A percentile compares a stretch with the other conserved stretches of the same genome.
Evolutionary conservation across 2,329 filamentous ascomycete genomes (phyloP).

Genomic region (Penicillium hordei): DNA sequence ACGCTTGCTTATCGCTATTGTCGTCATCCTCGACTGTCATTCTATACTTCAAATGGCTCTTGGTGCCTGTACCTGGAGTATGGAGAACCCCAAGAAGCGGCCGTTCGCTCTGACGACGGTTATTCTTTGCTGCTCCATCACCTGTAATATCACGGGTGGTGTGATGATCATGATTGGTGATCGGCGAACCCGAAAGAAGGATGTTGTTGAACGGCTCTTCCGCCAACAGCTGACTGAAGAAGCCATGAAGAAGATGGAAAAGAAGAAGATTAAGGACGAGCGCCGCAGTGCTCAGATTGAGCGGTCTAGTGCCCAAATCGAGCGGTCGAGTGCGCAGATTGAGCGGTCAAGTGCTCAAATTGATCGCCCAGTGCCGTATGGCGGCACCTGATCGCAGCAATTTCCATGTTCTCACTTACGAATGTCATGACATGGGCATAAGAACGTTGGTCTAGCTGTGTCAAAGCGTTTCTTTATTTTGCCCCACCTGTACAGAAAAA

Average conservation of each 20-base stretch:
- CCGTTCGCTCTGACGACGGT: slow-evolving; percentile 73
- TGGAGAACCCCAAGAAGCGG: slow-evolving; percentile 64
- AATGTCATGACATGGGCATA: slow-evolving; percentile 15
- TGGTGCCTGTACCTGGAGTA: slow-evolving; percentile 75
- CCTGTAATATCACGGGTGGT: slow-evolving; percentile 74
- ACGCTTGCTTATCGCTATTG: slow-evolving; percentile 70
- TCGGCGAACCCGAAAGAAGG: slow-evolving; percentile 76
- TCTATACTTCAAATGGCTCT: slow-evolving; percentile 77
- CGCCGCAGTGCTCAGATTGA: slow-evolving; percentile 25
- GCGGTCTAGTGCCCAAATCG: not conserved
- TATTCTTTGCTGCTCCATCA: slow-evolving; percentile 76
- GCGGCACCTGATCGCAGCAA: slow-evolving; percentile 15
- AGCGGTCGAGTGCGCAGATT: not conserved
- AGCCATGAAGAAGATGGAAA: slow-evolving; percentile 59
- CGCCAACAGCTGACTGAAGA: slow-evolving; percentile 71
- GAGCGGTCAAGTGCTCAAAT: slow-evolving; percentile 28
- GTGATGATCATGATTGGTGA: slow-evolving; percentile 76
- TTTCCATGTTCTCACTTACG: slow-evolving; percentile 11
- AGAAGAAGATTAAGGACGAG: slow-evolving; percentile 48
- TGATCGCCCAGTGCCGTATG: slow-evolving; percentile 22
- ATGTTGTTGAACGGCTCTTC: slow-evolving; percentile 74
- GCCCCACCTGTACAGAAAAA: slow-evolving; percentile 16
- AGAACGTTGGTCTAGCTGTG: slow-evolving; percentile 1
- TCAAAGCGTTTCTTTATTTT: not conserved
- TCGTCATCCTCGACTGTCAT: slow-evolving; percentile 77